Percentiles rank a stretch among this genome's conserved stretches.
Conservation (phyloP, 1,139 yeast species). For the Yamadazyma atmosphaerica region DNA sequence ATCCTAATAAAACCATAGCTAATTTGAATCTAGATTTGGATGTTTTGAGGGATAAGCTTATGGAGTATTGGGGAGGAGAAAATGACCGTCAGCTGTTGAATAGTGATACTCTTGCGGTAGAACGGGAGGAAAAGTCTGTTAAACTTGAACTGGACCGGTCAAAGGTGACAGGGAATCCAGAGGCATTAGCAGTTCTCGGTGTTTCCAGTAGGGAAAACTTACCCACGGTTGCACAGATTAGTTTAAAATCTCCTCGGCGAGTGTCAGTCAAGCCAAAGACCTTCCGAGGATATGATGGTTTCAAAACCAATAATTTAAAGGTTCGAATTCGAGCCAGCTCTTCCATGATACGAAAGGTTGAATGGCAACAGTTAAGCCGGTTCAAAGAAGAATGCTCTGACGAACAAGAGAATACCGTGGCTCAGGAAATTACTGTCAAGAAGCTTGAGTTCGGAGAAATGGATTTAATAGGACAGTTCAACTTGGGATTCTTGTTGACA, state of each 20-base stretch:
- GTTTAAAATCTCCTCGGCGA: too few species aligned
- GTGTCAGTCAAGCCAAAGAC: too few species aligned
- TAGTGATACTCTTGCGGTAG: background rate
- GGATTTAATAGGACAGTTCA: slow-evolving; percentile 89
- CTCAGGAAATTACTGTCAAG: slow-evolving; percentile 58
- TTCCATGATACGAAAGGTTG: background rate
- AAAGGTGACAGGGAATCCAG: too few species aligned
- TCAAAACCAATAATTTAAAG: slow-evolving; percentile 9
- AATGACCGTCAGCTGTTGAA: slow-evolving; percentile 9
- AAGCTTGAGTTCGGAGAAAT: slow-evolving; percentile 67
- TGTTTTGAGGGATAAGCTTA: slow-evolving; percentile 4
- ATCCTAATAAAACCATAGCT: slow-evolving; percentile 68
- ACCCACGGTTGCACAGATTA: background rate
- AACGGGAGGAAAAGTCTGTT: background rate
- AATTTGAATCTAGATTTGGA: slow-evolving; percentile 9
- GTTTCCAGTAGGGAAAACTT: too few species aligned
- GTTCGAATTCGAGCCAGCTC: background rate
- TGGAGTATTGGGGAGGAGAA: slow-evolving; percentile 11
- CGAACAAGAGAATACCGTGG: slow-evolving; percentile 3
- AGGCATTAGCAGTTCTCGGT: too few species aligned
- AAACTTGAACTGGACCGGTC: background rate
- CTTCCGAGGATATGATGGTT: background rate
- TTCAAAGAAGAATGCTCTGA: too few species aligned
- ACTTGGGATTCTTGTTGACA: slow-evolving; percentile 84
- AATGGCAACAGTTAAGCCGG: too few species aligned